A percentile compares a stretch with the other conserved stretches of the same genome.
These are phyloP conservation scores for Acrodontium crateriforme DNA, from an alignment of 2,329 filamentous ascomycete genomes.

Conservation along the genomic window DNA sequence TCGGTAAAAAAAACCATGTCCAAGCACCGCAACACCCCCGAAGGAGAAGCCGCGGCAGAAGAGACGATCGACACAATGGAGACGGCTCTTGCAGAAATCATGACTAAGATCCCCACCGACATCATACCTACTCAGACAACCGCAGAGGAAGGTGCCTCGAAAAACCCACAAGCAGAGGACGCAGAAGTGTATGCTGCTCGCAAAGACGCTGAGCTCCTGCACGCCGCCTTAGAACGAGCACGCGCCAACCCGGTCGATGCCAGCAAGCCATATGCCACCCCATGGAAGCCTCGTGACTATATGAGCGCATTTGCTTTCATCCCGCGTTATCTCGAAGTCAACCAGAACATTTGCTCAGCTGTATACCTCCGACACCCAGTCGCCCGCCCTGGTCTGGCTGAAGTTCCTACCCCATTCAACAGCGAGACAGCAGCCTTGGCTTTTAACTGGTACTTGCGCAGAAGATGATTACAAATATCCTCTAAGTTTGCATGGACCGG, in stretches of 20 bases:
- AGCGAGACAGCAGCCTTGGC: constrained; percentile 61
- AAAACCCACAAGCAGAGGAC: constrained; percentile 23
- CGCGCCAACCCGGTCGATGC: constrained; percentile 63
- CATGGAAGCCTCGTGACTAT: constrained; percentile 74
- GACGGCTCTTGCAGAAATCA: constrained; percentile 20
- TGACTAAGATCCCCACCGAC: constrained; percentile 33
- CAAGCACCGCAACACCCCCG: constrained; percentile 29
- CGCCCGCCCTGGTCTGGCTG: constrained; percentile 63
- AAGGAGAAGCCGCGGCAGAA: constrained; percentile 3
- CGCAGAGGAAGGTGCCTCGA: constrained; percentile 3
- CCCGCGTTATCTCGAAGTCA: constrained; percentile 89
- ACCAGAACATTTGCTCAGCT: constrained; percentile 90
- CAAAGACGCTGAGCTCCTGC: constrained; percentile 46
- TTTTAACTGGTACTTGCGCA: constrained; percentile 86
- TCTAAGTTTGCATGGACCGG: too few species aligned
- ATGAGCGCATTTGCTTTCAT: constrained; percentile 93
- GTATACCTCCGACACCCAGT: constrained; percentile 93
- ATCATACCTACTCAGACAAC: constrained; percentile 7
- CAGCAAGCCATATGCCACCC: constrained; percentile 74
- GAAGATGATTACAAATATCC: too few species aligned
- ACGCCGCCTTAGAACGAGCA: constrained; percentile 40
- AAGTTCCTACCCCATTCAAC: constrained; percentile 63
- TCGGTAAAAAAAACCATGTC: constrained; percentile 50
- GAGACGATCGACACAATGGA: constrained; percentile 19
- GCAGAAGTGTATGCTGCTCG: constrained; percentile 33